Percentiles rank a stretch among this genome's conserved stretches.
phyloP scores from a whole-genome alignment of 1,139 yeast species.

The Taiozyma sp. region DNA sequence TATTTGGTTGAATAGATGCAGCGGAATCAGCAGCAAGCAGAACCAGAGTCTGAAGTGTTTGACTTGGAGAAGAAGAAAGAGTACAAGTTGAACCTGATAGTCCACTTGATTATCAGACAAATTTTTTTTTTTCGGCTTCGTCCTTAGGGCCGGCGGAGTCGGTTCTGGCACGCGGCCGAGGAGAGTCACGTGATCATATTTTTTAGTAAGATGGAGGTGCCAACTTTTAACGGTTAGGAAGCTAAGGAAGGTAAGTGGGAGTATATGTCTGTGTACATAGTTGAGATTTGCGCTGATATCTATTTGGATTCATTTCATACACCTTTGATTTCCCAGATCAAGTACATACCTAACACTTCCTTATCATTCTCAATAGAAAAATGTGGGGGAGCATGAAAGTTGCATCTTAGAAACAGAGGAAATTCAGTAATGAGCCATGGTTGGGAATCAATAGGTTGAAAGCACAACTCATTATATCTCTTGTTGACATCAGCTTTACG shows the following conservation, averaged over 20 bases:
- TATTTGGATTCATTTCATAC: no score
- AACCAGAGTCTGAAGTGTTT: not conserved
- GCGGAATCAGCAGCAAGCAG: not conserved
- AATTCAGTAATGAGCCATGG: no score
- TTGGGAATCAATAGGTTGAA: no score
- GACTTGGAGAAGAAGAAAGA: not conserved
- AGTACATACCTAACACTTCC: no score
- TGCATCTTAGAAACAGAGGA: not conserved
- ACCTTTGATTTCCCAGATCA: no score
- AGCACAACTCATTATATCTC: no score
- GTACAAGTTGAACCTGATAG: not conserved
- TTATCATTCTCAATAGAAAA: no score
- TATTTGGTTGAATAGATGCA: not conserved
- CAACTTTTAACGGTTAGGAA: no score
- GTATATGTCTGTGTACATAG: no score
- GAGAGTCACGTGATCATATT: not conserved
- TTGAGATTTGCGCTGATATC: no score
- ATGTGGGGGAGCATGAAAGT: not conserved
- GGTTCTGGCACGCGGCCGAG: not conserved
- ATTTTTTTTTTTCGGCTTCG: not conserved
- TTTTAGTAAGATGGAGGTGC: not conserved
- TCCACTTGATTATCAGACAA: not conserved
- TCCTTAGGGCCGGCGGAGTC: not conserved
- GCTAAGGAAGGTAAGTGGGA: no score
- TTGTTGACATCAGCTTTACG: no score